Evolutionary conservation across 305 asterid species (phyloP).

Genomic region (Ajuga reptans): DNA sequence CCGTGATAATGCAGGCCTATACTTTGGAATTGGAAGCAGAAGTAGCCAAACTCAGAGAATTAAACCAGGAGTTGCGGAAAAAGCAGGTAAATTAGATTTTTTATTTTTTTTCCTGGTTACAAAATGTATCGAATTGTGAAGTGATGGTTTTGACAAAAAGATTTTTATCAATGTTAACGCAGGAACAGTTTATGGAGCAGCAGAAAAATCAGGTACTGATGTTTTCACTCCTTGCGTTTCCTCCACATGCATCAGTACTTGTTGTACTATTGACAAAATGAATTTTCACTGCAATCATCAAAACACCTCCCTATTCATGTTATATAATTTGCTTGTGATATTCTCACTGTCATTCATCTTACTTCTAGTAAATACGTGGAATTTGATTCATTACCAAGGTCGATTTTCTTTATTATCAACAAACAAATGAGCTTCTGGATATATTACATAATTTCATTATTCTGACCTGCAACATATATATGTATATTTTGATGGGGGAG

Average conservation of each 20-base stretch:
- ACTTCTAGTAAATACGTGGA: neutral
- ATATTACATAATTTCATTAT: neutral
- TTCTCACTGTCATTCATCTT: neutral
- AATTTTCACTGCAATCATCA: neutral
- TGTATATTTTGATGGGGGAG: neutral
- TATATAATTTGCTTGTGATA: too few relatives aligned
- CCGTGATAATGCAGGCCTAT: conserved; percentile 52
- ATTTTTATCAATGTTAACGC: conserved; percentile 20
- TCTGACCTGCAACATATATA: conserved; percentile 4
- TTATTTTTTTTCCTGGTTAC: neutral
- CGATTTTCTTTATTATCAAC: neutral
- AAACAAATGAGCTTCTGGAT: neutral
- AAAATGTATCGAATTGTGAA: too few relatives aligned
- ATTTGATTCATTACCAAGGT: neutral
- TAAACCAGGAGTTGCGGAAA: conserved; percentile 60
- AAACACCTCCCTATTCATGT: neutral
- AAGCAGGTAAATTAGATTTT: conserved; percentile 53
- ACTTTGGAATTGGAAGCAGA: conserved; percentile 91
- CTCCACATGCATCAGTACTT: neutral
- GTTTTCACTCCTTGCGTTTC: neutral
- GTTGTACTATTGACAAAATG: neutral
- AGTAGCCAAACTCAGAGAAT: conserved; percentile 66
- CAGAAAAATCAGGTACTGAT: conserved; percentile 65
- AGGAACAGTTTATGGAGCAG: conserved; percentile 57
- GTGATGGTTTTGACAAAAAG: too few relatives aligned